Percentiles rank a stretch among this genome's conserved stretches.
These are phyloP conservation scores for Saturnispora diversa DNA, from an alignment of 805 yeast species.

Conservation along the genomic window DNA sequence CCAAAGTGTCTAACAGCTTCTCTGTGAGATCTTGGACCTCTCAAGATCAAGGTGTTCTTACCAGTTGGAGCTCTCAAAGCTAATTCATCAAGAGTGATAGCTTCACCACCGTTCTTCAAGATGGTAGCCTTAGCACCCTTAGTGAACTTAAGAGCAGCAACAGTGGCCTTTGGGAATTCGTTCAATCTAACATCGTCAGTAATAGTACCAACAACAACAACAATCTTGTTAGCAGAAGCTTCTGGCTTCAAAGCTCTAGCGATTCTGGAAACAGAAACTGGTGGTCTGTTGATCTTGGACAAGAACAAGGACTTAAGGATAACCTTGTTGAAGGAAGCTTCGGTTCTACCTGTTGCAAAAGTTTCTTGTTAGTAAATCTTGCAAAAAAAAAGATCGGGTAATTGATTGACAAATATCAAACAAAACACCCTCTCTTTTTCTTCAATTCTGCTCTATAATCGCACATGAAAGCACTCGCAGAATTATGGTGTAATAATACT, in stretches of 20 bases:
- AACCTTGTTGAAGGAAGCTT: conserved; percentile 97
- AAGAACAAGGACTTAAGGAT: conserved; percentile 90
- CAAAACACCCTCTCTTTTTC: conserved; percentile 3
- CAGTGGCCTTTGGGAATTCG: conserved; percentile 92
- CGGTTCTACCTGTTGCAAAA: conserved; percentile 76
- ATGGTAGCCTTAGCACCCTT: conserved; percentile 98
- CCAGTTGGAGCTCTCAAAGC: conserved; percentile 99
- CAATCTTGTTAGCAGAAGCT: conserved; percentile 83
- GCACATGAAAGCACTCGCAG: conserved; percentile 32
- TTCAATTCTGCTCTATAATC: conserved; percentile 44
- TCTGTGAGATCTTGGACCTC: conserved; percentile 99
- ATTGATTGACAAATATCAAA: no score
- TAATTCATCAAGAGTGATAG: conserved; percentile 97
- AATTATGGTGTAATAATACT: conserved; percentile 12
- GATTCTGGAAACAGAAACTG: conserved; percentile 92
- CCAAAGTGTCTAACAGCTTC: conserved; percentile 99
- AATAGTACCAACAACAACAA: conserved; percentile 98
- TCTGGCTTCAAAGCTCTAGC: conserved; percentile 71
- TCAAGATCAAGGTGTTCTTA: conserved; percentile 92
- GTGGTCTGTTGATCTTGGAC: conserved; percentile 99
- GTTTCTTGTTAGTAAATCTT: conserved; percentile 15
- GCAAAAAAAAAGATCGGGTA: no score
- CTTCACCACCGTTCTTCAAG: conserved; percentile 98
- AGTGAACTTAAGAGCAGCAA: conserved; percentile 99
- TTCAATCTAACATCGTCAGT: conserved; percentile 95